A percentile compares a stretch with the other conserved stretches of the same genome.
These are phyloP conservation scores for Coniosporium tulheliwenetii DNA, from an alignment of 2,329 filamentous ascomycete genomes.

Conservation along the genomic window DNA sequence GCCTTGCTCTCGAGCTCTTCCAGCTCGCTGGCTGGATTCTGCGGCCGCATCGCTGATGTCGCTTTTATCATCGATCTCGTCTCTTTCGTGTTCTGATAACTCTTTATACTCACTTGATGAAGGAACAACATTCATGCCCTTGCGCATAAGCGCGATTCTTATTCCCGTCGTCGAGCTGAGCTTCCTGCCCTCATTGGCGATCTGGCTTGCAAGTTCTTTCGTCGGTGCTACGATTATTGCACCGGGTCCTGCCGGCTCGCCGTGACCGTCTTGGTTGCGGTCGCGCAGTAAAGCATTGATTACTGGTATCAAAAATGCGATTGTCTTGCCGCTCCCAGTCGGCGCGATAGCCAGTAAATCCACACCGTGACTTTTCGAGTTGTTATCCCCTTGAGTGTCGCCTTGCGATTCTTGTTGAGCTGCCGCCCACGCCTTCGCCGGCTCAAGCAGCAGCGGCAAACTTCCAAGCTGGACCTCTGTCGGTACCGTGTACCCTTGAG, in stretches of 20 bases:
- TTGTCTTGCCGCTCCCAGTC: conserved; percentile 90
- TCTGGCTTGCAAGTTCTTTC: conserved; percentile 33
- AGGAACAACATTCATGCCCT: conserved; percentile 54
- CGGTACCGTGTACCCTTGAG: conserved; percentile 74
- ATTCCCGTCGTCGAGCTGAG: conserved; percentile 62
- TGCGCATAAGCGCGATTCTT: conserved; percentile 67
- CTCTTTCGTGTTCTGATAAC: conserved; percentile 14
- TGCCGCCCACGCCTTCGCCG: conserved; percentile 4
- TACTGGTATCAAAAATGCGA: conserved; percentile 80
- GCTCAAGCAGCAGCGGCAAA: conserved; percentile 56
- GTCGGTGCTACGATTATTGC: conserved; percentile 34
- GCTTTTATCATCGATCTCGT: conserved; percentile 15
- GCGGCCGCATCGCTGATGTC: conserved; percentile 20
- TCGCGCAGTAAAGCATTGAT: conserved; percentile 51
- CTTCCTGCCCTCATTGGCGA: conserved; percentile 62
- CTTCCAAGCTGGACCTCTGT: conserved; percentile 89
- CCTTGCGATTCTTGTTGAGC: neutral
- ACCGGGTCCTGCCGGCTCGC: conserved; percentile 9
- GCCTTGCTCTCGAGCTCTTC: conserved; percentile 17
- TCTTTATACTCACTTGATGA: conserved; percentile 12
- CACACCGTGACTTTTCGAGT: conserved; percentile 24
- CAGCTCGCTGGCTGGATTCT: conserved; percentile 16
- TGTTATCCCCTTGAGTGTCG: conserved; percentile 8
- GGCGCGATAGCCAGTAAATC: conserved; percentile 83
- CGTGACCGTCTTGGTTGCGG: conserved; percentile 7